A percentile compares a stretch with the other conserved stretches of the same genome.
Evolutionary conservation across 139 green algal genomes (phyloP).

Genomic region (Nannochloris sp.): DNA sequence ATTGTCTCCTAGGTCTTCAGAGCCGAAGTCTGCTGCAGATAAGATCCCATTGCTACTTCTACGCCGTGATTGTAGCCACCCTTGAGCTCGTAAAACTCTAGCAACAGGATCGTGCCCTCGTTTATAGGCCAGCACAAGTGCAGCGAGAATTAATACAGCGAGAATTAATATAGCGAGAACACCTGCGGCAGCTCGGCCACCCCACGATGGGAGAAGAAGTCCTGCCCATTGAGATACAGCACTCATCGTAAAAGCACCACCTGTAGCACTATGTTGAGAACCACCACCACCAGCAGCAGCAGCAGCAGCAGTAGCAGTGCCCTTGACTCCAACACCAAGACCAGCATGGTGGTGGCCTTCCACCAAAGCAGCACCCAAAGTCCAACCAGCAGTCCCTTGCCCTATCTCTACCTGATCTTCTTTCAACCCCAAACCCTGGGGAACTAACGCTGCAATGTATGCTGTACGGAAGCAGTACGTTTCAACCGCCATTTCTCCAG

Average conservation of each 20-base stretch:
- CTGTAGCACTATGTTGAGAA: too few relatives aligned
- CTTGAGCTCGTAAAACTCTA: background rate
- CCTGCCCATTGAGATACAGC: too few relatives aligned
- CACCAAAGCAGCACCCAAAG: conserved; percentile 56
- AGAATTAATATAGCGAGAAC: background rate
- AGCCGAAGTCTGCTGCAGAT: too few relatives aligned
- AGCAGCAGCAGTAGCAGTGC: background rate
- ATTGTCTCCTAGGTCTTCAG: too few relatives aligned
- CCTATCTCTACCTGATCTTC: conserved; percentile 39
- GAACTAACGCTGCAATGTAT: conserved; percentile 63
- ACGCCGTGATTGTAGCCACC: background rate
- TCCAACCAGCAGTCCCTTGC: conserved; percentile 45
- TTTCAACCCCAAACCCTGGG: conserved; percentile 46
- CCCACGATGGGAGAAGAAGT: too few relatives aligned
- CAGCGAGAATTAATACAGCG: background rate
- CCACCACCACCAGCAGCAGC: background rate
- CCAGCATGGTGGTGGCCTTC: background rate
- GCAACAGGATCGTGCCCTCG: background rate
- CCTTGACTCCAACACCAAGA: too few relatives aligned
- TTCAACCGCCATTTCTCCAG: conserved; percentile 51
- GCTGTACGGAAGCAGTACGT: conserved; percentile 75
- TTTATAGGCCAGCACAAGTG: background rate
- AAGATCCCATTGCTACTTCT: background rate
- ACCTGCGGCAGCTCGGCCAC: background rate
- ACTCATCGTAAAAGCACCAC: too few relatives aligned